Evolutionary conservation across 2,329 filamentous ascomycete species (phyloP).

Genomic region (Hypoxylon sp.): DNA sequence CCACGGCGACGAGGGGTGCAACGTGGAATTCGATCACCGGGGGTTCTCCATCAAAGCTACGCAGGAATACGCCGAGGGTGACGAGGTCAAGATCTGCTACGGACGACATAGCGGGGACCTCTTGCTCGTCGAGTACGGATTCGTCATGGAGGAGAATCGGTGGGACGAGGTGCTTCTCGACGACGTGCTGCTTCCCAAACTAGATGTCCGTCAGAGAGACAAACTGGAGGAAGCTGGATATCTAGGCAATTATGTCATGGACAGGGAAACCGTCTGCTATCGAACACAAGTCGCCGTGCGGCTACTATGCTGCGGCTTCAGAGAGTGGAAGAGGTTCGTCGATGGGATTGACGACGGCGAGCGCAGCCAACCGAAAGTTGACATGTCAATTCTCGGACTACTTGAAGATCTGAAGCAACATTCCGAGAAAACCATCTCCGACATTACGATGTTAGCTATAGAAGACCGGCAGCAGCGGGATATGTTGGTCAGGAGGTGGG

Average conservation of each 20-base stretch:
- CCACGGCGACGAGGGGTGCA: constrained; percentile 59
- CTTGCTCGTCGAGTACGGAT: constrained; percentile 72
- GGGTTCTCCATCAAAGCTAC: constrained; percentile 65
- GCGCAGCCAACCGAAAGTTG: constrained; percentile 50
- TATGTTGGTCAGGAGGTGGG: constrained; percentile 52
- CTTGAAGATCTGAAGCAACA: constrained; percentile 49
- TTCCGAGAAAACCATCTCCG: constrained; percentile 44
- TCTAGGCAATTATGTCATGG: constrained; percentile 60
- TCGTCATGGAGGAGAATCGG: constrained; percentile 55
- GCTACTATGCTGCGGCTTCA: constrained; percentile 48
- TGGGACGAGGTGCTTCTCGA: constrained; percentile 62
- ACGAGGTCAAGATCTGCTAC: constrained; percentile 75
- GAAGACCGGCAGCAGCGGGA: constrained; percentile 49
- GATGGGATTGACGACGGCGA: constrained; percentile 56
- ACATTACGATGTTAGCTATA: constrained; percentile 39
- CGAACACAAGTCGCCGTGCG: constrained; percentile 63
- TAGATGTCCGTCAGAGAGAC: constrained; percentile 47
- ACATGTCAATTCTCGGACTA: constrained; percentile 40
- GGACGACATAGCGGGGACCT: constrained; percentile 77
- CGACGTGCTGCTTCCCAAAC: constrained; percentile 52
- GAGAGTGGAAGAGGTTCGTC: constrained; percentile 57
- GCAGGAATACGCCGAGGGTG: constrained; percentile 59
- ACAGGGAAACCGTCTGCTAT: constrained; percentile 60
- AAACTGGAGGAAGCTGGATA: constrained; percentile 57
- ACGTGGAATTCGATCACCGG: constrained; percentile 57